Percentiles rank a stretch among this genome's conserved stretches.
Conservation (phyloP, 306 rosid species). For the Urtica urens region DNA sequence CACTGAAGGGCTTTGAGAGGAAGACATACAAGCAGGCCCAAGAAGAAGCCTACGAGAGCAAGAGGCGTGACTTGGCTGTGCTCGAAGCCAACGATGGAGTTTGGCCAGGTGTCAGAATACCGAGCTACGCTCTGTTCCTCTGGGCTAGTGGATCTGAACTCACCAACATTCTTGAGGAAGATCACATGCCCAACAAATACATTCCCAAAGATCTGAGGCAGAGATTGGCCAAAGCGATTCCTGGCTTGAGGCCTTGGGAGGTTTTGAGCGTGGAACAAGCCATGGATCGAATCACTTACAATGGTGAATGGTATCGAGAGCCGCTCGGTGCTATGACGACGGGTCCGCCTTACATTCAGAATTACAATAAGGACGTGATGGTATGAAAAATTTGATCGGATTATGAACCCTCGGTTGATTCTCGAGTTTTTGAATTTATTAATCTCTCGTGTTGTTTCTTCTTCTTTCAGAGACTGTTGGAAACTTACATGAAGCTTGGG, state of each 20-base stretch:
- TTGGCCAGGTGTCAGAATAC: constrained; percentile 91
- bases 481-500: constrained; percentile 15
- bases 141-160: constrained; percentile 97
- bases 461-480: constrained; percentile 40
- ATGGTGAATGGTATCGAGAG: constrained; percentile 69
- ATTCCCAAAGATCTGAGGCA: constrained; percentile 78
- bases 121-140: constrained; percentile 87
- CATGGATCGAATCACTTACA: constrained; percentile 66
- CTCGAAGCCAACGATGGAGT: constrained; percentile 77
- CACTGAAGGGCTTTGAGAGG: constrained; percentile 69
- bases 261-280: constrained; percentile 93
- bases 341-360: constrained; percentile 67
- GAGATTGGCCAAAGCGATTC: constrained; percentile 45
- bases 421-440: neutral
- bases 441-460: constrained; percentile 12
- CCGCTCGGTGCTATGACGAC: constrained; percentile 68
- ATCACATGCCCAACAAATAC: constrained; percentile 96
- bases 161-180: constrained; percentile 63
- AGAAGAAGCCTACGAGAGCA: constrained; percentile 84
- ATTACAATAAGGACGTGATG: constrained; percentile 47
- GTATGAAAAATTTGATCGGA: constrained; percentile 26
- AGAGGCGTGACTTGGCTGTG: constrained; percentile 82
- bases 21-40: constrained; percentile 86
- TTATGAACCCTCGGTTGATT: neutral
- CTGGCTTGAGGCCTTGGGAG: constrained; percentile 97